Base-by-base conservation (phyloP, 2,329 filamentous ascomycete genomes). In the Cytospora piceicola region DNA sequence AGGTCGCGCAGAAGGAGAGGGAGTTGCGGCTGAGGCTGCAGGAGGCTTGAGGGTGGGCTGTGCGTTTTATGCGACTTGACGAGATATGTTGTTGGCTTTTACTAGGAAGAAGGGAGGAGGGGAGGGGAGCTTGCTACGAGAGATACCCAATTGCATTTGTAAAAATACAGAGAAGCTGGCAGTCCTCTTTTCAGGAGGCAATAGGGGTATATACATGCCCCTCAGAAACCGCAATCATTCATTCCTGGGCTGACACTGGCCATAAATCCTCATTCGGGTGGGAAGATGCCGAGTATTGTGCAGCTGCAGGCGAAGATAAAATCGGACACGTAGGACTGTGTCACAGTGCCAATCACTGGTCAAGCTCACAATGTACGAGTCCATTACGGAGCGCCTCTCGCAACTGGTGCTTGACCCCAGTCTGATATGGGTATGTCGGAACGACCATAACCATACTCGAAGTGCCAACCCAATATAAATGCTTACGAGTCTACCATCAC, bases 1-100 rank as follows among this genome's bases (percentile, higher is more conserved):
- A 97, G 79, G 90, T 92, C n/a, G 83, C 88, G 71, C 93, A 97
- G 73, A 87, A 86, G 76, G 85, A 88, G 78, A 79, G 85, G 68
- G 85, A 88, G 76, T 71, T 88, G 72, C 76, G 83, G 70, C 81
- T 83, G 75, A 76, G 81, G 68, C 69, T 87, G 54, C 82, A 83
- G 46, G 69, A 70, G 65, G 69, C 68, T 34, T 72, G 68, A 70
- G 30, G 9, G n/a, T 29, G 34, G 34, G 3, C 14, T 20, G 12
- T 27, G 24, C 32, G 27, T 15, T 32, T 39, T 27, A 42, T 22
- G 36, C n/a, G 27, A 36, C 15, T 15, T 27, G 29, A 2, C 4
- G 3, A 17, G 14, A 9, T 22, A 27, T 17, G 39, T 11, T 22
- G n/a, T 24, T 49, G n/a, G n/a, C 4, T 12, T 14, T 7, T 14